Percentiles rank a stretch among this genome's conserved stretches.
These are phyloP conservation scores for Hypoxylon sp. DNA, from an alignment of 2,329 filamentous ascomycete species.

Conservation along the genomic window DNA sequence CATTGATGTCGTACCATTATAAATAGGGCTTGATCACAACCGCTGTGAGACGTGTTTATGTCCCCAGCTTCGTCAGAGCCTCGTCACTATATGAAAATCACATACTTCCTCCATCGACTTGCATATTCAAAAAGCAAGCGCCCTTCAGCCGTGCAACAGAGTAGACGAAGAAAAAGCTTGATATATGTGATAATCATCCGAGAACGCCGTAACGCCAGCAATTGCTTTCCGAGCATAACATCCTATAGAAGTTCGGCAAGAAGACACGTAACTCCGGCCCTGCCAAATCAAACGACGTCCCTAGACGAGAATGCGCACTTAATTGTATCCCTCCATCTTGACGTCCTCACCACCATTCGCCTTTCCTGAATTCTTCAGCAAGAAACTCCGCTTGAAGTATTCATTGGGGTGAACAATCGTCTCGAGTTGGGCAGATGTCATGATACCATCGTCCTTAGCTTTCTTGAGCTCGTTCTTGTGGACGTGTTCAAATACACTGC, in stretches of 20 bases:
- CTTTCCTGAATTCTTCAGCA: constrained; percentile 80
- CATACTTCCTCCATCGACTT: constrained; percentile 4
- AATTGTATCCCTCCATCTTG: constrained; percentile 62
- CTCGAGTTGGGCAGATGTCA: constrained; percentile 80
- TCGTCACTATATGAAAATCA: constrained; percentile 18
- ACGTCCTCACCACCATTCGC: constrained; percentile 59
- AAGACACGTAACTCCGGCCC: no score
- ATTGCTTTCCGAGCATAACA: no score
- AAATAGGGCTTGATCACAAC: constrained; percentile 14
- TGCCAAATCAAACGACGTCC: background rate
- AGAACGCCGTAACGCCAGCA: constrained; percentile 27
- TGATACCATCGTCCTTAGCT: constrained; percentile 77
- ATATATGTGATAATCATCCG: constrained; percentile 13
- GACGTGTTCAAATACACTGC: constrained; percentile 83
- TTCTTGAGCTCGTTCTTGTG: constrained; percentile 82
- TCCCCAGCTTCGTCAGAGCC: constrained; percentile 22
- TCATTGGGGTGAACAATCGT: constrained; percentile 98
- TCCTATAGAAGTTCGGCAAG: no score
- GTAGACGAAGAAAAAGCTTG: constrained; percentile 5
- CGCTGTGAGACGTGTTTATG: constrained; percentile 17
- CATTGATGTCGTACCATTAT: background rate
- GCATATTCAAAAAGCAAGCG: constrained; percentile 3
- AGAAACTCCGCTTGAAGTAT: constrained; percentile 94
- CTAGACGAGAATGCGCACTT: background rate
- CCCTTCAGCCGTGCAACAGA: constrained; percentile 9